Evolutionary conservation across 225 moss, liverwort and hornwort species (phyloP).

Genomic region (Pseudisothecium myosuroides): DNA sequence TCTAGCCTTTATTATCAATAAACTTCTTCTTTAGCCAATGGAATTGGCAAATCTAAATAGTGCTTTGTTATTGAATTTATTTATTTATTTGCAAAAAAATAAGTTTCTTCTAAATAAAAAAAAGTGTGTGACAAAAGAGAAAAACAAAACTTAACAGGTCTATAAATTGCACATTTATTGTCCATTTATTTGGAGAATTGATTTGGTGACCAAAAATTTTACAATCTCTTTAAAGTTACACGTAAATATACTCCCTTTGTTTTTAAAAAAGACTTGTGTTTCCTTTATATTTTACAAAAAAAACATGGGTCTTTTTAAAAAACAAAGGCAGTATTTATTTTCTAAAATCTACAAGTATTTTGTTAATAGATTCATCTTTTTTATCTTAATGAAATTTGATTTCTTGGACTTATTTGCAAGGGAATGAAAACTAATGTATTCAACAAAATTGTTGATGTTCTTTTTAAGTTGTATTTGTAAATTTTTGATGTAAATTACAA

Average conservation of each 20-base stretch:
- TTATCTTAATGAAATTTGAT: not conserved
- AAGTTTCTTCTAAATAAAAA: not conserved
- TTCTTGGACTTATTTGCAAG: not conserved
- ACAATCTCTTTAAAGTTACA: not conserved
- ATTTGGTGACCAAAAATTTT: not conserved
- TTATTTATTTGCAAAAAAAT: not conserved
- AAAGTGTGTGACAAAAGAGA: rapidly evolving
- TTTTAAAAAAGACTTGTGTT: no score
- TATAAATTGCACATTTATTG: not conserved
- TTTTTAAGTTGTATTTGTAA: not conserved
- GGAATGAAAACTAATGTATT: not conserved
- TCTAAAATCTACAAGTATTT: not conserved
- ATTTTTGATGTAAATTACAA: not conserved
- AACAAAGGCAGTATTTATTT: no score
- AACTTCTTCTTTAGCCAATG: not conserved
- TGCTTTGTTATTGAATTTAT: not conserved
- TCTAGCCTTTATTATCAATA: not conserved
- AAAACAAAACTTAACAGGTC: not conserved
- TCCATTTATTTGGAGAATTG: not conserved
- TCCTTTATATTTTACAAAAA: no score
- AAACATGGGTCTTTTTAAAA: no score
- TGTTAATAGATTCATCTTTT: not conserved
- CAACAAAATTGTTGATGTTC: not conserved
- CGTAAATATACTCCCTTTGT: no score
- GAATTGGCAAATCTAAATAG: not conserved